A percentile compares a stretch with the other conserved stretches of the same genome.
phyloP scores from a whole-genome alignment of 2,329 filamentous ascomycete genomes.

The Lasiodiplodia citricola region DNA sequence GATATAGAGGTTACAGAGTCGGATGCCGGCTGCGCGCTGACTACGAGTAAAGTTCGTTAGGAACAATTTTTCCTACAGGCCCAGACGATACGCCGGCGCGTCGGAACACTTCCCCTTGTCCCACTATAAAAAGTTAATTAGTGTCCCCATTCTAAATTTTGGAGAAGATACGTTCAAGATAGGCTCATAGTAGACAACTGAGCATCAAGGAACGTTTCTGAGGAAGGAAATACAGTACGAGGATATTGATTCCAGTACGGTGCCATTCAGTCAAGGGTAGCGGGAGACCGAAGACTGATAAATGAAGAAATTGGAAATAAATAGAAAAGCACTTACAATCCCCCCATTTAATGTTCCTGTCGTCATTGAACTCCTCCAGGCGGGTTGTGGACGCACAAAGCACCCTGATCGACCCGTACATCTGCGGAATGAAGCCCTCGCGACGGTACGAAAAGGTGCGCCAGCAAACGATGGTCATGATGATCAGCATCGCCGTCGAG shows the following conservation, averaged over 20 bases:
- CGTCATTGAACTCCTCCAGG: slow-evolving; percentile 35
- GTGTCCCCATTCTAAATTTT: background rate
- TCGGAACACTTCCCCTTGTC: background rate
- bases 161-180: background rate
- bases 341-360: background rate
- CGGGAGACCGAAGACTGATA: too few species aligned
- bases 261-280: background rate
- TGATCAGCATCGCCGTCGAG: slow-evolving; percentile 35
- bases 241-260: background rate
- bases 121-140: background rate
- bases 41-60: background rate
- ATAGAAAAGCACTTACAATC: background rate
- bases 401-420: slow-evolving; percentile 40
- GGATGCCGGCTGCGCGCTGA: background rate
- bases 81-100: background rate
- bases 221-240: too few species aligned
- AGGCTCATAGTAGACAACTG: too few species aligned
- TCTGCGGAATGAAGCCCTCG: slow-evolving; percentile 41
- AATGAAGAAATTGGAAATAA: background rate
- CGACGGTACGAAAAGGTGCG: slow-evolving; percentile 39
- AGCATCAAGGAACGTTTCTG: background rate
- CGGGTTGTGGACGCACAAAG: slow-evolving; percentile 36
- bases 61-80: background rate
- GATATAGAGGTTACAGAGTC: background rate
- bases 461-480: slow-evolving; percentile 39